Evolutionary conservation across 2,329 filamentous ascomycete species (phyloP), one percentile per base, ranked within the genome.

Genomic region (Exophiala calicioides): DNA sequence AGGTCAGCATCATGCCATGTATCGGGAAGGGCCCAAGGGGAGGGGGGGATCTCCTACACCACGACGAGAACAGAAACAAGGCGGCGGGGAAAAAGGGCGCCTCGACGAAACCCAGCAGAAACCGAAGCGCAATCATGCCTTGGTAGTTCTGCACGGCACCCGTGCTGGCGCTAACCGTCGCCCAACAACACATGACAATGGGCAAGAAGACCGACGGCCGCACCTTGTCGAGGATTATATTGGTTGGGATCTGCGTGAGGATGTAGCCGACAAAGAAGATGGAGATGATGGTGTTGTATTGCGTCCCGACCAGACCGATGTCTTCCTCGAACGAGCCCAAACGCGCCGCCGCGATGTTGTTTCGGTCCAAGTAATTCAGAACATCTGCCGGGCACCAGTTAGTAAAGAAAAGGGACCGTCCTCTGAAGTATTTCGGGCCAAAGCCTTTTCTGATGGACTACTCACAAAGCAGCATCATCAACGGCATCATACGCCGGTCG

Each of bases 31-130:
- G n/a, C n/a, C n/a, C n/a, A n/a, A n/a, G n/a, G n/a, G n/a, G n/a
- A n/a, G n/a, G n/a, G n/a, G n/a, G n/a, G n/a, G n/a, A n/a, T n/a
- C n/a, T n/a, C n/a, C n/a, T n/a, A n/a, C n/a, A 84, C 78, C 80
- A 84, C 68, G 80, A 80, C 1, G 76, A 78, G 3, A 82, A 65
- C 44, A 81, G 78, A 58, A 78, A 81, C 26, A 78, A 70, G 6
- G 79, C 69, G 4, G 73, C 75, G 0, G 77, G 77, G 49, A 78
- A 76, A 32, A 79, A 72, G 5, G 74, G 75, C 26, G 69, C 72
- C 51, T 80, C 78, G 9, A 70, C 67, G n/a, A 79, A 57, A n/a
- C 64, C 64, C 1, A 74, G 63, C 30, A 72, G 62, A 44, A 74
- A 68, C 1, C 73, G 60, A 3, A 65, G 59, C 1, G 65, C 63